Base-by-base conservation (phyloP, 345 rosid species). In the Hibiscus syriacus region DNA sequence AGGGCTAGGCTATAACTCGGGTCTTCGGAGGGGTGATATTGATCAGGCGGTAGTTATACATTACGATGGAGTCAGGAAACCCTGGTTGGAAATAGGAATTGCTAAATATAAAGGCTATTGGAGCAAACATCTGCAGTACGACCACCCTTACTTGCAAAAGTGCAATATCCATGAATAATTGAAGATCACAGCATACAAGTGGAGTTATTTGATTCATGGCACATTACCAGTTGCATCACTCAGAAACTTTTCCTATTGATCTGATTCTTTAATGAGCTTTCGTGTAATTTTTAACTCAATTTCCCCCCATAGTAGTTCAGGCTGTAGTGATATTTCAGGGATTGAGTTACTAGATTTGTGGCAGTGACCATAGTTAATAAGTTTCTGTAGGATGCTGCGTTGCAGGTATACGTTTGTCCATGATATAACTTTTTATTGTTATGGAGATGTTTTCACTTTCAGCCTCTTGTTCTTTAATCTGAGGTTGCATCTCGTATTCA, bases 31-130 rank as follows among this genome's bases (percentile, higher is more conserved):
- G 57, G 73, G 43, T 9, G 88, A 86, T 36, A 84, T 94, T 23
- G 87, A 83, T 39, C 73, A 57, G 46, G 93, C 92, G 1, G 96
- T 93, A 14, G 98, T 94, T 65, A 79, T 94, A 72, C 99, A 94
- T 74, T 94, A 81, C 36, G 87, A 89, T 55, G 99, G 99, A 64
- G 78, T 86, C 73, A 85, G 81, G 96, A 91, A 94, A 78, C 99
- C 99, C 10, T 94, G 99, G 99, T 79, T 91, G 58, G 96, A 94
- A 45, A 88, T 91, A n/a, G n/a, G n/a, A n/a, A n/a, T n/a, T n/a
- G n/a, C n/a, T n/a, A n/a, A n/a, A n/a, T n/a, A n/a, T n/a, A n/a
- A n/a, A n/a, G n/a, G n/a, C n/a, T n/a, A n/a, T n/a, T n/a, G n/a
- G n/a, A n/a, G n/a, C n/a, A n/a, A n/a, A n/a, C n/a, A n/a, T n/a